These are phyloP conservation scores for Phalaenopsis equestris DNA, from an alignment of 106 monocot species.

Conservation along the genomic window DNA sequence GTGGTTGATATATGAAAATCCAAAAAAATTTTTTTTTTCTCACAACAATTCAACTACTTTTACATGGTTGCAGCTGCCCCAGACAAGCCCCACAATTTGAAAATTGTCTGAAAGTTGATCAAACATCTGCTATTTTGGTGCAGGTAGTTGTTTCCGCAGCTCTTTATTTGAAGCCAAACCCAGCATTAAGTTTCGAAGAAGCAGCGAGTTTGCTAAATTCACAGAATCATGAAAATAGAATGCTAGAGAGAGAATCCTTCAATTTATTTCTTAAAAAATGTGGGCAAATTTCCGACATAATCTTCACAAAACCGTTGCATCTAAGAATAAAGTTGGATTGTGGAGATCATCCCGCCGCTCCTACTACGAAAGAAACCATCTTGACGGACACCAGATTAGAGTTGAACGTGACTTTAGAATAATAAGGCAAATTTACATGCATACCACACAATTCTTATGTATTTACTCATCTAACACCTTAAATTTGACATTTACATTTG, in stretches of 20 bases:
- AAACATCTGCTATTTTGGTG: not conserved
- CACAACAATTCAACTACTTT: not conserved
- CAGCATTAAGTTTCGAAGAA: not conserved
- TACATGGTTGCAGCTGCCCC: too few species aligned
- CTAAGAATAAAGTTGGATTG: conserved; percentile 59
- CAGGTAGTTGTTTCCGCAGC: conserved; percentile 65
- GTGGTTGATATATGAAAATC: too few species aligned
- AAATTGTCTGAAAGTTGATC: not conserved
- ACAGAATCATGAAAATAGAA: conserved; percentile 3
- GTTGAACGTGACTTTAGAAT: conserved; percentile 36
- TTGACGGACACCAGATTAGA: conserved; percentile 43
- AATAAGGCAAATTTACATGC: not conserved
- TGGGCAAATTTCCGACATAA: conserved; percentile 21
- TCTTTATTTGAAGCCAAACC: conserved; percentile 53
- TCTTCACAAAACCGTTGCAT: conserved; percentile 58
- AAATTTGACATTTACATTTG: too few species aligned
- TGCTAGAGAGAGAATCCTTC: conserved; percentile 19
- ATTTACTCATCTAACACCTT: too few species aligned
- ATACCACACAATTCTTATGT: too few species aligned
- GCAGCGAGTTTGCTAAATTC: conserved; percentile 21
- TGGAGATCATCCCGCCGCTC: conserved; percentile 46
- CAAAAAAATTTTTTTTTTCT: too few species aligned
- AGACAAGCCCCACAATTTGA: too few species aligned
- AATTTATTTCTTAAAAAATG: conserved; percentile 31
- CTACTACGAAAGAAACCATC: conserved; percentile 43